Percentiles rank a stretch among this genome's conserved stretches.
These are phyloP conservation scores for Blastocystis sp. DNA, from an alignment of 352 stramenopile genomes.

Conservation along the genomic window DNA sequence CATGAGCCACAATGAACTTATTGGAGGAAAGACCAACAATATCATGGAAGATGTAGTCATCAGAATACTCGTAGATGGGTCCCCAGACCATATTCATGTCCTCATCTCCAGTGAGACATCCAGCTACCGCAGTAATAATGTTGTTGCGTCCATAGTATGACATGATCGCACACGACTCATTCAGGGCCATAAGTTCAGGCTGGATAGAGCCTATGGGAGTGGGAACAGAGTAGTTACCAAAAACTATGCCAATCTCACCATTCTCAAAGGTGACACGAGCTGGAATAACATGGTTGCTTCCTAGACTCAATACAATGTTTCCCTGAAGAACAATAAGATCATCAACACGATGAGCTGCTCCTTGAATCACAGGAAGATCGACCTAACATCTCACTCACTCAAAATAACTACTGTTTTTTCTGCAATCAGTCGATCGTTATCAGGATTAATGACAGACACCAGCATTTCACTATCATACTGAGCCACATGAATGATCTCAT, in stretches of 20 bases:
- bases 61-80: slow-evolving; percentile 43
- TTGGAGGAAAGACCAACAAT: slow-evolving; percentile 1
- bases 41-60: slow-evolving; percentile 67
- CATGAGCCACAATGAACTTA: slow-evolving; percentile 49
- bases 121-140: slow-evolving; percentile 25
- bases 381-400: neutral
- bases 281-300: slow-evolving; percentile 29
- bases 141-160: slow-evolving; percentile 50
- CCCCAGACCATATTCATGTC: slow-evolving; percentile 44
- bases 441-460: slow-evolving; percentile 21
- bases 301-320: slow-evolving; percentile 56
- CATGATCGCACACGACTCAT: slow-evolving; percentile 53
- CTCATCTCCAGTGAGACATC: slow-evolving; percentile 1
- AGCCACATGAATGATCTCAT: slow-evolving; percentile 49
- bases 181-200: slow-evolving; percentile 34
- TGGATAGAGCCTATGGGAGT: neutral
- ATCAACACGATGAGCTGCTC: neutral
- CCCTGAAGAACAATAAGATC: slow-evolving; percentile 33
- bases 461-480: slow-evolving; percentile 62
- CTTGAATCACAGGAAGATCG: neutral
- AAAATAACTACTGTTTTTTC: neutral
- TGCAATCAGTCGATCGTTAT: slow-evolving; percentile 26
- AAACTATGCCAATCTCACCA: slow-evolving; percentile 16
- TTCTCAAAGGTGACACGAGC: slow-evolving; percentile 6
- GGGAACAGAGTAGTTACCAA: slow-evolving; percentile 13